These are phyloP conservation scores for Xylaria hypoxylon DNA, from an alignment of 2,329 filamentous ascomycete species.

Conservation along the genomic window DNA sequence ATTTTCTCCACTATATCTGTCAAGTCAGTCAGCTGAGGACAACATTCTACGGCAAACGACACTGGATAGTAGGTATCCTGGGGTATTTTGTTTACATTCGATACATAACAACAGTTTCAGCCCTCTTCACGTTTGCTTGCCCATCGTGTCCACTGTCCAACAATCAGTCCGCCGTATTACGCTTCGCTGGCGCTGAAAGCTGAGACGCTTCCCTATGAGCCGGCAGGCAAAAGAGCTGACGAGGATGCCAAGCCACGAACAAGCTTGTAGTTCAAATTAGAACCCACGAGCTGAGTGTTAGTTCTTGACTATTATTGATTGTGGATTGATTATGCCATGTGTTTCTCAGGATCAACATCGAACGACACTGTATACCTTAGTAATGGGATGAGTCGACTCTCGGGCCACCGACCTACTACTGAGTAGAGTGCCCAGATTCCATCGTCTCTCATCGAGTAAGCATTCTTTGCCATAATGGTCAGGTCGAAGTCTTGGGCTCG, in stretches of 20 bases:
- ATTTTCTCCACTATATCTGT: constrained; percentile 10
- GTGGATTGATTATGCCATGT: not conserved
- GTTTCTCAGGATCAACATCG: not conserved
- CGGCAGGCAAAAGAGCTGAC: constrained; percentile 26
- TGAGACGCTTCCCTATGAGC: constrained; percentile 1
- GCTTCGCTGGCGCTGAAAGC: not conserved
- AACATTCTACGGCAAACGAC: not conserved
- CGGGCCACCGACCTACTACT: constrained; percentile 9
- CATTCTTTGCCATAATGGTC: not conserved
- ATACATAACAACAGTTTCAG: not conserved
- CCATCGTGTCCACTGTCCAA: not conserved
- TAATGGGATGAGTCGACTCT: constrained; percentile 4
- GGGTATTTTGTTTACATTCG: constrained; percentile 6
- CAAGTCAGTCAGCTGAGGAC: constrained; percentile 9
- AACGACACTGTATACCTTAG: not conserved
- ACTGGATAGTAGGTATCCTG: not conserved
- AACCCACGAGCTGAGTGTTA: constrained; percentile 13
- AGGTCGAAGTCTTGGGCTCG: not conserved
- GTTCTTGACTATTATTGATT: not conserved
- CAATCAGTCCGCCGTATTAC: not conserved
- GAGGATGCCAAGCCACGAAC: constrained; percentile 26
- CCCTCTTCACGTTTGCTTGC: constrained; percentile 6
- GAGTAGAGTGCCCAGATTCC: constrained; percentile 14
- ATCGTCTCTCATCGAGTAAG: constrained; percentile 23
- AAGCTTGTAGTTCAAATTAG: constrained; percentile 1